Conservation (phyloP, 805 yeast genomes). For the Saccharomycopsis fibuligera region DNA sequence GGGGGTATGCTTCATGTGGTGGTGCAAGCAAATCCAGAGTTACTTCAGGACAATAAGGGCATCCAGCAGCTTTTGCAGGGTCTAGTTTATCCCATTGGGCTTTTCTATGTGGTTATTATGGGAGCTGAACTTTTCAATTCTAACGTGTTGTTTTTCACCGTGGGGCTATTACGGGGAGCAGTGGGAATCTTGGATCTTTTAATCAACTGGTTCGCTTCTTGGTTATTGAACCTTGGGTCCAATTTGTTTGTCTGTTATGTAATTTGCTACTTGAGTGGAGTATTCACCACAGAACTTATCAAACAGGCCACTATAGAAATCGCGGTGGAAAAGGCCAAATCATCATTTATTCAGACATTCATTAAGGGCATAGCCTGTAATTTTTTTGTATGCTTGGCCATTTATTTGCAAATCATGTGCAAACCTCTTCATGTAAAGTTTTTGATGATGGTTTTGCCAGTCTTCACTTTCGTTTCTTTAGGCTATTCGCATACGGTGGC, state of each 20-base stretch:
- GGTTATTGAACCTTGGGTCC: constrained; percentile 59
- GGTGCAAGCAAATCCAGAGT: constrained; percentile 45
- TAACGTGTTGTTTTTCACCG: constrained; percentile 63
- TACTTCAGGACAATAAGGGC: constrained; percentile 42
- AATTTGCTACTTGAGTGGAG: constrained; percentile 50
- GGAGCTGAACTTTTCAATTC: constrained; percentile 77
- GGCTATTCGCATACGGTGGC: constrained; percentile 82
- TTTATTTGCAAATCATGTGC: constrained; percentile 70
- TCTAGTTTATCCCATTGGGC: constrained; percentile 58
- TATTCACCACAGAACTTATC: constrained; percentile 36
- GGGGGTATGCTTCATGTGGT: constrained; percentile 68
- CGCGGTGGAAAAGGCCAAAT: constrained; percentile 37
- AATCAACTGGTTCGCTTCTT: constrained; percentile 62
- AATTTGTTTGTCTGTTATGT: constrained; percentile 62
- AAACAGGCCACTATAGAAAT: constrained; percentile 43
- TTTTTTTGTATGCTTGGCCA: constrained; percentile 69
- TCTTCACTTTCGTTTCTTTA: constrained; percentile 70
- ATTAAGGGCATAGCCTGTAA: constrained; percentile 72
- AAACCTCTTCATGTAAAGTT: constrained; percentile 75
- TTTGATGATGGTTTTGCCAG: constrained; percentile 55
- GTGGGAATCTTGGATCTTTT: constrained; percentile 56
- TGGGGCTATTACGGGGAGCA: constrained; percentile 64
- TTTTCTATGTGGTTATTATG: constrained; percentile 66
- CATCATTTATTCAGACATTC: constrained; percentile 54
- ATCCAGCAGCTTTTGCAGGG: constrained; percentile 53